phyloP scores from a whole-genome alignment of 352 stramenopile species.

The Pythium sukuiense region DNA sequence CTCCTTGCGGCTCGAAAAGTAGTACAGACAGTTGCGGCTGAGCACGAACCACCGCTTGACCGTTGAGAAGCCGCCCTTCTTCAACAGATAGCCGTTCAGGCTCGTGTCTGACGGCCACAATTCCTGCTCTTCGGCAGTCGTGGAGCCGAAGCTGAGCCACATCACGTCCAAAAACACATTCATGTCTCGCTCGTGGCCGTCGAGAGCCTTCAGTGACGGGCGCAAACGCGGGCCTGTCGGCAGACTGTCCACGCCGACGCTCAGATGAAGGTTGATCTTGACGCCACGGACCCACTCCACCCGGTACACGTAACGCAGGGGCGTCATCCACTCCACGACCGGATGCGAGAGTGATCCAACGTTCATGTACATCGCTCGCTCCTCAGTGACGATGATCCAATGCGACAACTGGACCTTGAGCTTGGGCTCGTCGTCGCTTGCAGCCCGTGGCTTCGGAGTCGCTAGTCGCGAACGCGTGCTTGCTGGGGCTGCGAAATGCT shows the following conservation, averaged over 20 bases:
- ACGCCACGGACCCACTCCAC: conserved; percentile 71
- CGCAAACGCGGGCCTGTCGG: conserved; percentile 72
- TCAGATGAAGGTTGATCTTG: conserved; percentile 72
- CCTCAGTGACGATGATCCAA: conserved; percentile 88
- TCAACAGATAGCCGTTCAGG: conserved; percentile 82
- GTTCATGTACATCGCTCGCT: conserved; percentile 85
- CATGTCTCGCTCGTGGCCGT: conserved; percentile 84
- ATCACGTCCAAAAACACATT: conserved; percentile 87
- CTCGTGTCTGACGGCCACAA: conserved; percentile 88
- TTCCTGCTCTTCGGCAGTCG: conserved; percentile 84
- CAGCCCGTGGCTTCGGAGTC: conserved; percentile 13
- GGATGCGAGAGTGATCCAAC: conserved; percentile 74
- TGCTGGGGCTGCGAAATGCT: conserved; percentile 39
- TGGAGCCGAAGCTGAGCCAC: conserved; percentile 84
- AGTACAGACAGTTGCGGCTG: conserved; percentile 88
- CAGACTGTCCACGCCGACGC: conserved; percentile 83
- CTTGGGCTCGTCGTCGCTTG: conserved; percentile 36
- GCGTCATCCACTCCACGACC: conserved; percentile 87
- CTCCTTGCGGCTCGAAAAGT: conserved; percentile 81
- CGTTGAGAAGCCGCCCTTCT: conserved; percentile 80
- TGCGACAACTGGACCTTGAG: conserved; percentile 77
- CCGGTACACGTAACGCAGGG: conserved; percentile 84
- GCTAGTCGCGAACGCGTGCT: conserved; percentile 27
- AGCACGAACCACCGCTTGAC: conserved; percentile 87
- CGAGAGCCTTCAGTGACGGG: conserved; percentile 68